Evolutionary conservation across 768 basidiomycete species (phyloP).

Genomic region (Lactarius evosmus): DNA sequence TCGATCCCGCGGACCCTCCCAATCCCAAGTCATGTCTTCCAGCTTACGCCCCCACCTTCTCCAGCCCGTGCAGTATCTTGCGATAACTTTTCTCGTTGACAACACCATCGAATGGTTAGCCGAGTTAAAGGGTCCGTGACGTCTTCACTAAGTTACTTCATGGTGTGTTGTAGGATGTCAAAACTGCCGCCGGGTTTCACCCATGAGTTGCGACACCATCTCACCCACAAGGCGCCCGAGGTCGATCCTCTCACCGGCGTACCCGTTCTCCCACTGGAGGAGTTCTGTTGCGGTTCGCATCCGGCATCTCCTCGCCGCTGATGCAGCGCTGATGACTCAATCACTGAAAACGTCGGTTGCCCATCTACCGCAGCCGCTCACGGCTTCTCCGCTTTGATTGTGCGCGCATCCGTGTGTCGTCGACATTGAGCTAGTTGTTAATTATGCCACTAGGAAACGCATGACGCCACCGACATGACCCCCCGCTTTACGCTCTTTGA

Average conservation of each 20-base stretch:
- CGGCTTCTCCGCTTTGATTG: constrained; percentile 79
- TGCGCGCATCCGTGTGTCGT: constrained; percentile 30
- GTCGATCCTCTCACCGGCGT: constrained; percentile 47
- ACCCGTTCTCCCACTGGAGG: constrained; percentile 67
- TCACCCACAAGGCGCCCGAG: constrained; percentile 47
- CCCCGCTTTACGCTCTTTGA: constrained; percentile 70
- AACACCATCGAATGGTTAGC: constrained; percentile 40
- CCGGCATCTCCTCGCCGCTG: neutral
- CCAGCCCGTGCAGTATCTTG: constrained; percentile 24
- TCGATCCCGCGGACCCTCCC: no score
- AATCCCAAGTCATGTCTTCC: neutral
- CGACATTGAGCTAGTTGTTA: neutral
- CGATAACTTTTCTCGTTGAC: constrained; percentile 36
- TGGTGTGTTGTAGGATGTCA: constrained; percentile 55
- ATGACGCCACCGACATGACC: constrained; percentile 40
- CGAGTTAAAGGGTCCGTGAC: neutral
- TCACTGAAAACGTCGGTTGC: neutral
- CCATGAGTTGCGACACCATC: constrained; percentile 65
- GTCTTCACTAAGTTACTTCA: neutral
- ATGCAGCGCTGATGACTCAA: neutral
- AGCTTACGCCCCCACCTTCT: neutral
- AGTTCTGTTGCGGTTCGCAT: constrained; percentile 64
- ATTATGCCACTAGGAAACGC: constrained; percentile 50
- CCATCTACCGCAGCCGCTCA: constrained; percentile 58
- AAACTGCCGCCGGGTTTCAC: constrained; percentile 74